Evolutionary conservation across 2,329 filamentous ascomycete genomes (phyloP).

Genomic region (Nemania abortiva): DNA sequence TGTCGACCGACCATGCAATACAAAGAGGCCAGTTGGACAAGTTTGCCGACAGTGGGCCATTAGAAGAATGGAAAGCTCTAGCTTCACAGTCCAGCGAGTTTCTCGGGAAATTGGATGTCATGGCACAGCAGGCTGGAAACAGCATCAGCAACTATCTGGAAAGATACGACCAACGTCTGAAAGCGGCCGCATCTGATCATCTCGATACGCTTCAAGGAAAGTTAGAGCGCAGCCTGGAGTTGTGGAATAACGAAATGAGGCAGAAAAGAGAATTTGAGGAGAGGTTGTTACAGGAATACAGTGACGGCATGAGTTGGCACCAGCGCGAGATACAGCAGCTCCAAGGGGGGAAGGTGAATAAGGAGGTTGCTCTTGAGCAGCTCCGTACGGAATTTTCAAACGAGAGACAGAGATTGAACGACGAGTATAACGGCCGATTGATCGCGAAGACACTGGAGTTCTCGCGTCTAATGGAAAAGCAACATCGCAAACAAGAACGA

Average conservation of each 20-base stretch:
- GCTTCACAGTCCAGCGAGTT: conserved; percentile 11
- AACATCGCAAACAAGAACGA: conserved; percentile 14
- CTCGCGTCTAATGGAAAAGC: conserved; percentile 9
- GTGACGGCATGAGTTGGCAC: conserved; percentile 10
- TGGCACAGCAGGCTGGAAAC: conserved; percentile 1
- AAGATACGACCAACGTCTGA: conserved; percentile 17
- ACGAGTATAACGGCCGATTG: conserved; percentile 3
- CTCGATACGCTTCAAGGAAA: conserved; percentile 10
- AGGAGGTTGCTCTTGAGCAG: conserved; percentile 14
- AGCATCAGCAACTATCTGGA: conserved; percentile 16
- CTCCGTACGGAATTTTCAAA: not conserved
- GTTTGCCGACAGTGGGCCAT: not conserved
- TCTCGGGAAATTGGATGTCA: conserved; percentile 10
- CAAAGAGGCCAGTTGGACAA: conserved; percentile 11
- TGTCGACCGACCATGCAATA: conserved; percentile 7
- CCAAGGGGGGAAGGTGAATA: conserved; percentile 12
- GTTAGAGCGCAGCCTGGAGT: conserved; percentile 14
- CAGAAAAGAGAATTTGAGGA: conserved; percentile 26
- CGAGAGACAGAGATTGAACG: conserved; percentile 8
- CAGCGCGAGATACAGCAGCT: conserved; percentile 24
- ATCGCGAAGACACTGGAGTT: not conserved
- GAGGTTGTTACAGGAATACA: not conserved
- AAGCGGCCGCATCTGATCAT: not conserved
- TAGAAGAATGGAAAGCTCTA: conserved; percentile 12
- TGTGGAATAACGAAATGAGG: conserved; percentile 25